phyloP scores from a whole-genome alignment of 2,329 filamentous ascomycete genomes.

The Ploettnerulaceae sp. region DNA sequence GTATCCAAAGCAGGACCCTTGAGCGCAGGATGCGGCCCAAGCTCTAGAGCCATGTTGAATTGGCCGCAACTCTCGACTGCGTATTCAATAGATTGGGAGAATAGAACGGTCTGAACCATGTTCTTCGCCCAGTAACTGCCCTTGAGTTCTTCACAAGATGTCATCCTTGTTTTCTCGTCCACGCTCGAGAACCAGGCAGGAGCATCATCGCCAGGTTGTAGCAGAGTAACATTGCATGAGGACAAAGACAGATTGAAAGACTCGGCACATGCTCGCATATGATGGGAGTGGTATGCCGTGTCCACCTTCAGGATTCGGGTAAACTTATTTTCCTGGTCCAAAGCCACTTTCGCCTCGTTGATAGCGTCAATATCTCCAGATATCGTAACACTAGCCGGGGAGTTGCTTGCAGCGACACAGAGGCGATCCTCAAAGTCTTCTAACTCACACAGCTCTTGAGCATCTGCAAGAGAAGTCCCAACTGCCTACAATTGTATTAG shows the following conservation, averaged over 20 bases:
- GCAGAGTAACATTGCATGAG: conserved; percentile 10
- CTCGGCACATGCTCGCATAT: conserved; percentile 22
- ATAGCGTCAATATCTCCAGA: conserved; percentile 26
- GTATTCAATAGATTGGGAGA: not conserved
- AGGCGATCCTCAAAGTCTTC: conserved; percentile 12
- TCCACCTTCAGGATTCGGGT: conserved; percentile 21
- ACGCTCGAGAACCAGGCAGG: conserved; percentile 22
- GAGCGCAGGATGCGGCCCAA: conserved; percentile 10
- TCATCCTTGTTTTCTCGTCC: not conserved
- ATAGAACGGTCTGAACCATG: not conserved
- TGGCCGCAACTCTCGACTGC: not conserved
- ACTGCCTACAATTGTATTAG: too few species aligned
- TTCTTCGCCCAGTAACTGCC: conserved; percentile 2
- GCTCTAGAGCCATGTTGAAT: not conserved
- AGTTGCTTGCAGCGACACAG: conserved; percentile 33
- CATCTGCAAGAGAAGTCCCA: conserved; percentile 29
- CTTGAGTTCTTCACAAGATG: not conserved
- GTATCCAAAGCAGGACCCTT: not conserved
- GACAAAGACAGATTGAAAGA: conserved; percentile 16
- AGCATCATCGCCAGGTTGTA: not conserved
- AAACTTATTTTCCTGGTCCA: conserved; percentile 18
- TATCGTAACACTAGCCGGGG: conserved; percentile 24
- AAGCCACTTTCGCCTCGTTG: conserved; percentile 1
- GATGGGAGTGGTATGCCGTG: conserved; percentile 25
- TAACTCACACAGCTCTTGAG: conserved; percentile 10